phyloP scores from a whole-genome alignment of 2,329 filamentous ascomycete species.

The Rhynchosporium graminicola region DNA sequence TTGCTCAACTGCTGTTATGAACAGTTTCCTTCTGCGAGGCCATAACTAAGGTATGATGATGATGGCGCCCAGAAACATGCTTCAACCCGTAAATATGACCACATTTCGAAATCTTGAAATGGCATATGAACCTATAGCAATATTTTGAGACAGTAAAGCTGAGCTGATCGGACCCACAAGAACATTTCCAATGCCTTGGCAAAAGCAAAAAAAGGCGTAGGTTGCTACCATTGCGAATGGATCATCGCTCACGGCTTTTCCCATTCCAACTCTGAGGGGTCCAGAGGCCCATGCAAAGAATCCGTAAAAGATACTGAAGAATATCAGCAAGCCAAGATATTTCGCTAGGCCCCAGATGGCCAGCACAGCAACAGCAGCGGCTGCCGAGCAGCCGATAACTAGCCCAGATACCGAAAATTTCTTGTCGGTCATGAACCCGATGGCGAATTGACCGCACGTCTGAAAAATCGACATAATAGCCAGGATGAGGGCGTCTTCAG shows the following conservation, averaged over 20 bases:
- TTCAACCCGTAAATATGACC: conserved; percentile 32
- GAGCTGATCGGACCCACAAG: conserved; percentile 39
- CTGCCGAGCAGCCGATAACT: conserved; percentile 46
- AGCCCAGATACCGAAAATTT: conserved; percentile 44
- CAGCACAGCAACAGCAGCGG: conserved; percentile 50
- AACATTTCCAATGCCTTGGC: conserved; percentile 41
- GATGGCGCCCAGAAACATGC: conserved; percentile 28
- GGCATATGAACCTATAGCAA: conserved; percentile 26
- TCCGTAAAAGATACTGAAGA: conserved; percentile 55
- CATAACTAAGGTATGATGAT: conserved; percentile 17
- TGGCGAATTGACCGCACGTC: conserved; percentile 51
- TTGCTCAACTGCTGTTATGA: background rate
- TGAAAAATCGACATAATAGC: conserved; percentile 52
- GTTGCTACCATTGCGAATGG: conserved; percentile 35
- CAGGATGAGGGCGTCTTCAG: conserved; percentile 61
- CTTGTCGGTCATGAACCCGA: conserved; percentile 53
- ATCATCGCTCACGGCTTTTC: conserved; percentile 38
- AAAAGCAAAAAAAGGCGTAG: conserved; percentile 38
- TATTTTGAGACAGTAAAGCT: conserved; percentile 28
- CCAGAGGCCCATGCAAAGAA: conserved; percentile 57
- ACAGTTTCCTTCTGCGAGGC: conserved; percentile 1
- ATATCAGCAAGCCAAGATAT: conserved; percentile 46
- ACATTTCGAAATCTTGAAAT: conserved; percentile 28
- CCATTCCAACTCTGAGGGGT: conserved; percentile 49
- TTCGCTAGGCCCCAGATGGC: conserved; percentile 54